Base-by-base conservation (phyloP, 2,329 filamentous ascomycete genomes). In the Calonectria henricotiae region DNA sequence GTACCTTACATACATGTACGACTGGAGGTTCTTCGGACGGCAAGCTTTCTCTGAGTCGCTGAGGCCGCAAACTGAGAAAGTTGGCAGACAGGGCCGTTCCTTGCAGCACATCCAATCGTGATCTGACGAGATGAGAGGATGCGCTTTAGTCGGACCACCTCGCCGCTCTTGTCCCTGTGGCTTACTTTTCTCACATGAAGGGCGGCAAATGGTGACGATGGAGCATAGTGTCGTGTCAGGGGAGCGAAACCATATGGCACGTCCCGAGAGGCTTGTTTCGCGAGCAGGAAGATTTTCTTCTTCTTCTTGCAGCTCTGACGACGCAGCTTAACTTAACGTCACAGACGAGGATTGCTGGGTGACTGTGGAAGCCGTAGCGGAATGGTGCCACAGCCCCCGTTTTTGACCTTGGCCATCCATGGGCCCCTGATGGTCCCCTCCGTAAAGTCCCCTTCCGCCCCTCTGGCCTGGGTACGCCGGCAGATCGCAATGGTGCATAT, bases 91-190 rank as follows among this genome's bases (percentile, higher is more conserved):
- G 65, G 72, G 65, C 71, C 62, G 69, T 71, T 58, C 74, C 75
- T 74, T 76, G 75, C 74, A 73, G 72, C n/a, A 55, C 71, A 65
- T 46, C 75, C 75, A 77, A 78, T 78, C 69, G 75, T 39, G 62
- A 47, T 37, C 41, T 47, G 47, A 30, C 47, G 67, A 37, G 43
- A 49, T 55, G 73, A 75, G 68, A 35, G 68, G 71, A 71, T 51
- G 71, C 68, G 71, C 60, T 69, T 68, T 68, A 58, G 66, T 75
- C 67, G 69, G 70, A 69, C 73, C 73, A 76, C 65, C 61, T 51
- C 54, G 60, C 44, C 60, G 68, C 37, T 61, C 46, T 51, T 13
- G 61, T 46, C 9, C 11, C 17, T 37, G 43, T 65, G 62, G 54
- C 54, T 62, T 44, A 55, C n/a, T 30, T 39, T 43, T 20, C 35